phyloP scores from a whole-genome alignment of 306 rosid genomes.

The Cicer judaicum region DNA sequence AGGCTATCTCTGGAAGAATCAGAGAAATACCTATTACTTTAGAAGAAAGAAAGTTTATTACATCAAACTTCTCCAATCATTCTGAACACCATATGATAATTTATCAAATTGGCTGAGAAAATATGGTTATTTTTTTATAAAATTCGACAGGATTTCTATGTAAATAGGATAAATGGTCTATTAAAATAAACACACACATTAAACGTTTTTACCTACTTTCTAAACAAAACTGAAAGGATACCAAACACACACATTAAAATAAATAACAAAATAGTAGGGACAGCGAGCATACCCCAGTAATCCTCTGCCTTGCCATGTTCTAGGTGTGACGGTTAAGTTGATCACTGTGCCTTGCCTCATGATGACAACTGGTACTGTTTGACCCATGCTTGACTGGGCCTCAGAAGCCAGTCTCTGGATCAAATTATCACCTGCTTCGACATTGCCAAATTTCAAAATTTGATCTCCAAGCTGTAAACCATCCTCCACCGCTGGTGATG shows the following conservation, averaged over 20 bases:
- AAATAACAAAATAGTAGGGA: constrained; percentile 35
- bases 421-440: constrained; percentile 83
- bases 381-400: constrained; percentile 66
- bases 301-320: constrained; percentile 96
- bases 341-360: constrained; percentile 76
- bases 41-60: neutral
- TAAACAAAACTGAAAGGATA: constrained; percentile 28
- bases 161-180: constrained; percentile 9
- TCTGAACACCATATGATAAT: constrained; percentile 3
- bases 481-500: constrained; percentile 90
- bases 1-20: neutral
- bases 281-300: constrained; percentile 76
- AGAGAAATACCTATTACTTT: neutral
- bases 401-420: constrained; percentile 74
- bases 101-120: constrained; percentile 34
- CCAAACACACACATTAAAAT: constrained; percentile 31
- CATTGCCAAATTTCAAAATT: constrained; percentile 80
- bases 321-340: constrained; percentile 75
- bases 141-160: constrained; percentile 17
- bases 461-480: constrained; percentile 94
- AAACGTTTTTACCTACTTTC: constrained; percentile 4
- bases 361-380: constrained; percentile 61
- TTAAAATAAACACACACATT: constrained; percentile 18
- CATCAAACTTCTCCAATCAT: constrained; percentile 32
- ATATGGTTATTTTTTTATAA: constrained; percentile 15